Evolutionary conservation across 148 eudicot genomes (phyloP).

Genomic region (Spergularia marina): DNA sequence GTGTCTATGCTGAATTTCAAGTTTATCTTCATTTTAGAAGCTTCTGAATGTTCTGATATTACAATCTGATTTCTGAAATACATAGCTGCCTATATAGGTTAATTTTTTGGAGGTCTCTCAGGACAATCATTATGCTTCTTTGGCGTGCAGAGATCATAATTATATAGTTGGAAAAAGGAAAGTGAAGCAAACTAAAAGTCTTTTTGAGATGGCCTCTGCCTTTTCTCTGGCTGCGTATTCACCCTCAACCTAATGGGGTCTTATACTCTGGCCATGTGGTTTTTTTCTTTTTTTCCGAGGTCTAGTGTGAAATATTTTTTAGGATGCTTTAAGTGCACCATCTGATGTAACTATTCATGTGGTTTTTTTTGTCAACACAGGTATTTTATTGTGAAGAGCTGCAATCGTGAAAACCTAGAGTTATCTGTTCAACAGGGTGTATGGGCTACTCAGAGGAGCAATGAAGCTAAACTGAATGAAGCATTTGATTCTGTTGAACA

Average conservation of each 20-base stretch:
- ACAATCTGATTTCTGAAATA: not conserved
- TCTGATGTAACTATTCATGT: slow-evolving; percentile 30
- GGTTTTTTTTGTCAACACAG: slow-evolving; percentile 37
- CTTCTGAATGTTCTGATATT: not conserved
- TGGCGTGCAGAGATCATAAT: not conserved
- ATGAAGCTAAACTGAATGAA: slow-evolving; percentile 96
- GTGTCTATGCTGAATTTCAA: too few species aligned
- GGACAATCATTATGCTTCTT: not conserved
- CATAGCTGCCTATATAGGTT: not conserved
- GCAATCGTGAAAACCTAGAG: slow-evolving; percentile 94
- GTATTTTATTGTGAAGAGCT: slow-evolving; percentile 98
- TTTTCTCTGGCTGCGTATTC: slow-evolving; percentile 2
- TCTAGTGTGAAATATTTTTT: not conserved
- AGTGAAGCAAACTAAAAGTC: not conserved
- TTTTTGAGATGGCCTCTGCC: not conserved
- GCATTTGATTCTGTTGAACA: slow-evolving; percentile 96
- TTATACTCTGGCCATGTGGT: slow-evolving; percentile 12
- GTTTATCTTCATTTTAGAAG: not conserved
- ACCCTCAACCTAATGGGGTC: not conserved
- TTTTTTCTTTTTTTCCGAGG: not conserved
- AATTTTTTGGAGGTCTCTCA: not conserved
- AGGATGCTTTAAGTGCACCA: slow-evolving; percentile 3
- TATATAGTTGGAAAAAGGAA: not conserved
- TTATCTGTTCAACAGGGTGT: slow-evolving; percentile 98
- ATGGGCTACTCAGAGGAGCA: slow-evolving; percentile 99